phyloP scores from a whole-genome alignment of 345 rosid species.

The Pseudoturritis turrita region DNA sequence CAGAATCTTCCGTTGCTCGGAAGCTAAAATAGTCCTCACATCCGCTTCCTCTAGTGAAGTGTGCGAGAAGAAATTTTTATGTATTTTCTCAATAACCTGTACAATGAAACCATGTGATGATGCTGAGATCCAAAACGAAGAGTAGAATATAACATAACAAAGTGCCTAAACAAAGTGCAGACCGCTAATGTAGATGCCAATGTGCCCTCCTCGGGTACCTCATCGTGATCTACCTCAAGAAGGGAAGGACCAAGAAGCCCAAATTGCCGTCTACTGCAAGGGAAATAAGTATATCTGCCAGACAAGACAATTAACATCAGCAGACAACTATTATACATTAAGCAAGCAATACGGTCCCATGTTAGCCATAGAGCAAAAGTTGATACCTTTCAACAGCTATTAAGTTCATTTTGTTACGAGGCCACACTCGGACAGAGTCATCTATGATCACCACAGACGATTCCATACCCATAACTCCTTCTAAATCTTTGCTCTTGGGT shows the following conservation, averaged over 20 bases:
- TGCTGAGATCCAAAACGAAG: constrained; percentile 5
- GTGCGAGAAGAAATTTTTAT: constrained; percentile 68
- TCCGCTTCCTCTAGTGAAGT: constrained; percentile 72
- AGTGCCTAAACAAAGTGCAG: constrained; percentile 30
- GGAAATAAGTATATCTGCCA: constrained; percentile 91
- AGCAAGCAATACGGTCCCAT: background rate
- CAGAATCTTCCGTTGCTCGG: constrained; percentile 83
- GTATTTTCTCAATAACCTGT: constrained; percentile 90
- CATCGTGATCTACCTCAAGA: constrained; percentile 95
- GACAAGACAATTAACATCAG: constrained; percentile 9
- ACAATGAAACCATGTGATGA: constrained; percentile 18
- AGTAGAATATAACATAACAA: background rate
- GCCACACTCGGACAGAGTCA: constrained; percentile 98
- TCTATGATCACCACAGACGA: constrained; percentile 92
- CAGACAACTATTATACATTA: background rate
- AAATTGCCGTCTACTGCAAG: constrained; percentile 95
- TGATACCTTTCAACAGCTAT: constrained; percentile 90
- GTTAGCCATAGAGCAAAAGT: background rate
- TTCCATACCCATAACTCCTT: constrained; percentile 99
- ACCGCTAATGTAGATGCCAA: constrained; percentile 92
- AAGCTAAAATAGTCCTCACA: constrained; percentile 81
- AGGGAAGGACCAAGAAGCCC: constrained; percentile 97
- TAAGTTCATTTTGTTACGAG: constrained; percentile 82
- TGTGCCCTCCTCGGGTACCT: constrained; percentile 96
- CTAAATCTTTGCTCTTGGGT: constrained; percentile 95